phyloP scores from a whole-genome alignment of 1,139 yeast species.

The Hyphopichia pseudoburtonii region DNA sequence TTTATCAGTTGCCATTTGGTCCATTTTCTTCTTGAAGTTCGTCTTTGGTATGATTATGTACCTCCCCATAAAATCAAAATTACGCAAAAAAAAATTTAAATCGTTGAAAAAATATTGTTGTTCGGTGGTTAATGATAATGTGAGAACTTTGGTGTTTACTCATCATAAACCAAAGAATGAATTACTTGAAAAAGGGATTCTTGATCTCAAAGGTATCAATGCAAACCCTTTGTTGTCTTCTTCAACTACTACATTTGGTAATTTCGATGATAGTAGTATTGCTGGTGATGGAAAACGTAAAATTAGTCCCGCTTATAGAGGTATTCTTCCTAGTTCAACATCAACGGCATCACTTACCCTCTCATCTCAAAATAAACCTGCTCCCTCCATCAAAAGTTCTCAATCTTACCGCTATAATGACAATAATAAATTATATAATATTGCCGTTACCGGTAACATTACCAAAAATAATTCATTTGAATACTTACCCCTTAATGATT shows the following conservation, averaged over 20 bases:
- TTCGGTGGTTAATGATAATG: constrained; percentile 52
- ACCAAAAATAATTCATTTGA: constrained; percentile 6
- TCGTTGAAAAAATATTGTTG: constrained; percentile 61
- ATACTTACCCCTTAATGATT: constrained; percentile 7
- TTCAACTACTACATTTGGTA: constrained; percentile 12
- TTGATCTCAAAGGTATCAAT: constrained; percentile 23
- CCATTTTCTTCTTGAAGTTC: constrained; percentile 63
- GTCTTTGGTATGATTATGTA: constrained; percentile 55
- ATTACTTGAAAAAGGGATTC: constrained; percentile 34
- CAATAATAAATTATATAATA: constrained; percentile 13
- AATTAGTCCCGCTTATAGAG: constrained; percentile 6
- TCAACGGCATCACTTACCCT: constrained; percentile 2
- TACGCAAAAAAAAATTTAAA: constrained; percentile 36
- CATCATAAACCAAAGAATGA: constrained; percentile 45
- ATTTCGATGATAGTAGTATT: constrained; percentile 1
- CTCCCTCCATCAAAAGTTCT: background rate
- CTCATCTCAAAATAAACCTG: background rate
- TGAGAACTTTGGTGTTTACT: constrained; percentile 49
- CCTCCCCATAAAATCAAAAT: constrained; percentile 53
- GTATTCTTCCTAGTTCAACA: constrained; percentile 1
- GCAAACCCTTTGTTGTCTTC: constrained; percentile 26
- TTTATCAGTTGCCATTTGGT: constrained; percentile 74
- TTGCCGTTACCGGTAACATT: background rate
- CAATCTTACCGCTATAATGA: constrained; percentile 12
- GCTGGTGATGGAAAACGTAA: constrained; percentile 4